Base-by-base conservation (phyloP, 257 asterid genomes). In the Euphrasia confusa region DNA sequence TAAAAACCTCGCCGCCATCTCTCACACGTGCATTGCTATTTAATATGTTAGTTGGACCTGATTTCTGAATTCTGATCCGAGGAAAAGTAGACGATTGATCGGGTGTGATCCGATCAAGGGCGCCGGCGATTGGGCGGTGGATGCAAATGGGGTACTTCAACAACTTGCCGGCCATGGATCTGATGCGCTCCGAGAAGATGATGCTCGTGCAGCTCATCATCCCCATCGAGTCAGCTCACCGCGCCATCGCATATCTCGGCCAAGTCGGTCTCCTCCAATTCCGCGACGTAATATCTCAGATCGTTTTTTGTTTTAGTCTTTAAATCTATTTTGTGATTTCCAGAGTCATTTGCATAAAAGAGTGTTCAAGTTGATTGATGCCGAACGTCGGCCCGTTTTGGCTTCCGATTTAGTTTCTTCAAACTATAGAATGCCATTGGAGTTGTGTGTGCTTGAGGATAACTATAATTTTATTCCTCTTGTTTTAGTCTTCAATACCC, bases 101-200 rank as follows among this genome's bases (percentile, higher is more conserved):
- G 42, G 42, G 11, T 37, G 42, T 9, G 42, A 37, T 37, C 42
- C 42, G 42, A 37, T 33, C 7, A 33, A 6, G 39, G 39, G 7
- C 39, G 39, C 39, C 39, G 39, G 39, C 39, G 39, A 4, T 37
- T 27, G 56, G 54, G 67, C 65, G 79, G 82, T 71, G 75, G 77
- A 73, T 74, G 81, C 79, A 74, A 72, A 90, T 87, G 97, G 84
- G 83, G 80, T 84, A 62, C 80, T 71, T 87, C 35, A 77, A 78
- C 74, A 85, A 77, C 63, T 80, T 87, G 75, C 87, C 97, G 17
- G 59, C 71, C 66, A 84, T 90, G 97, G 97, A 90, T 84, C 96
- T 90, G 92, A 90, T 90, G 96, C 96, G 97, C 75, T 90, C 97
- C 71, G 97, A 93, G 88, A 81, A 82, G 88, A 89, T 93, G 99